phyloP scores from a whole-genome alignment of 495 filamentous ascomycete species.

The Thozetella sp. region DNA sequence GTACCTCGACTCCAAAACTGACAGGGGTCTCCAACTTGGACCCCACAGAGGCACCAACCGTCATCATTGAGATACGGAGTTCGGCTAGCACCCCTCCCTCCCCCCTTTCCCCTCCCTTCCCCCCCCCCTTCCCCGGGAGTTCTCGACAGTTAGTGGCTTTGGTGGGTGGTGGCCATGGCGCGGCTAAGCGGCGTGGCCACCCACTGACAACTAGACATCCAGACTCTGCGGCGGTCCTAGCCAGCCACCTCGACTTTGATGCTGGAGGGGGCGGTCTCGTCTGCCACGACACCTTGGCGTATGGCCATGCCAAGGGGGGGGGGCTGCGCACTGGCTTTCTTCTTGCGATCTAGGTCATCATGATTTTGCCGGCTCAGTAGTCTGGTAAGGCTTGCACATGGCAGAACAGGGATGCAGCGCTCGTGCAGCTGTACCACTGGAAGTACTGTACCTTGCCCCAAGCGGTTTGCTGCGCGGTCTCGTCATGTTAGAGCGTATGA shows the following conservation, averaged over 20 bases:
- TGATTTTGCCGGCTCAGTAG: constrained; percentile 32
- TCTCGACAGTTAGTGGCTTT: no score
- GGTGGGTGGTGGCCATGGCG: no score
- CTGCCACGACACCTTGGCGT: constrained; percentile 14
- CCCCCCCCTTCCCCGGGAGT: no score
- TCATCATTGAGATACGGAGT: neutral
- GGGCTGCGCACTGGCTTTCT: no score
- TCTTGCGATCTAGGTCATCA: neutral
- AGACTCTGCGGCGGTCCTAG: no score
- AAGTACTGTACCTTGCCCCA: no score
- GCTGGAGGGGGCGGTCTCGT: neutral
- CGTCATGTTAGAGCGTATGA: neutral
- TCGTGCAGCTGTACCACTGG: neutral
- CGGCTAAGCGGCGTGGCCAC: no score
- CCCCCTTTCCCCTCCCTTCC: no score
- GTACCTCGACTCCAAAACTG: neutral
- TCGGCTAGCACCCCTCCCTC: no score
- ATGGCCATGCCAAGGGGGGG: neutral
- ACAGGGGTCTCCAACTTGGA: neutral
- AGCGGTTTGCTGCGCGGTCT: no score
- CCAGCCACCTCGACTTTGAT: neutral
- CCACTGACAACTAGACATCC: no score
- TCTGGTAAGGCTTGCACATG: constrained; percentile 25
- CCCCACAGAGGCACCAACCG: neutral
- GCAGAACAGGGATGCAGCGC: constrained; percentile 20